Evolutionary conservation across 2,329 filamentous ascomycete species (phyloP), one percentile per base, ranked within the genome.

Genomic region (Xylariales sp.): DNA sequence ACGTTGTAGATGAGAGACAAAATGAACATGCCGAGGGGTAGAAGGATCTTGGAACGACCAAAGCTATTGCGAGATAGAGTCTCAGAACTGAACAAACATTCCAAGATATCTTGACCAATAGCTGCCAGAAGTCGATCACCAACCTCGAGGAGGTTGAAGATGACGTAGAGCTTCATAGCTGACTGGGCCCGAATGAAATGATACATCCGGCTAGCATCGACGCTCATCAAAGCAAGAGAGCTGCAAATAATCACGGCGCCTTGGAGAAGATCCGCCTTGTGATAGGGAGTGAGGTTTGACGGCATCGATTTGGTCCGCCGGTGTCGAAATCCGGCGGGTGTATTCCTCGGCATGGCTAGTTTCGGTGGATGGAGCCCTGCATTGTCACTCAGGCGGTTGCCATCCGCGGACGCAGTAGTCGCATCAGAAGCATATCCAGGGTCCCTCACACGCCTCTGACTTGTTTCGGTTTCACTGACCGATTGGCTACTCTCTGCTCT

Each of bases 131-230:
- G 74, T 6, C 90, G 84, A 62, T 98, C 93, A 40, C 86, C 86
- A 2, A 94, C 86, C 65, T 98, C 93, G 4, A 98, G 78, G 24
- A 96, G 87, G 57, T 98, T 98, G 71, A 95, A 98, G 42, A 98
- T 97, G 45, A 98, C 93, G 61, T 98, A 98, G 9, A 98, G 76
- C 60, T 98, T 98, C 67, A 98, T 96, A 6, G 91, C 90, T 2
- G 90, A 91, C 62, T 98, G 93, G 0, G 89, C 93, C 34, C 91
- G 84, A 53, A 98, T 95, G 55, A 90, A 90, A 62, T 98, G 93
- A 58, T 98, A 98, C 88, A 97, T 96, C 38, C 90, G 81, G 58
- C 90, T 96, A 5, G 93, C 93, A 60, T 98, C 94, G 33, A 98
- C 84, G 18, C 80, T 83, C 82, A 95, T 91, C 38, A 98, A 71